phyloP scores from a whole-genome alignment of 257 asterid species.

The Datura wrightii region DNA sequence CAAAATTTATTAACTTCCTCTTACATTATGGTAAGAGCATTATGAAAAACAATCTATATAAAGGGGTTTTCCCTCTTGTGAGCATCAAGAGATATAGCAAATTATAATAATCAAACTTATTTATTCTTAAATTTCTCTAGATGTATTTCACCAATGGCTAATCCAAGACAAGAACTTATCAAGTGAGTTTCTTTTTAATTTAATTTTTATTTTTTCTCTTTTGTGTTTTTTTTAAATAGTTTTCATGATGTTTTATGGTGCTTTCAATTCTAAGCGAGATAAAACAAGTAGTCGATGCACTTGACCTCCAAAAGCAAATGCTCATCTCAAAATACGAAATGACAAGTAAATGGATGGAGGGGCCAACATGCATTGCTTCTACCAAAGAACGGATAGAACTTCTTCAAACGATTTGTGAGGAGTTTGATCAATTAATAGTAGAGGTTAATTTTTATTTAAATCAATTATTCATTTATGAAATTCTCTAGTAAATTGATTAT shows the following conservation, averaged over 20 bases:
- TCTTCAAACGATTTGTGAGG: neutral
- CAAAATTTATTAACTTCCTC: too few species aligned
- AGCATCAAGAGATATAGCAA: too few species aligned
- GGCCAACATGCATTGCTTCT: neutral
- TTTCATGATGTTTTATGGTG: neutral
- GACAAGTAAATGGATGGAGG: neutral
- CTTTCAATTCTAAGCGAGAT: neutral
- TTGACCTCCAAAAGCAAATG: neutral
- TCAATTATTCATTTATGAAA: neutral
- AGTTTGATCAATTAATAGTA: neutral
- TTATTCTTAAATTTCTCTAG: neutral
- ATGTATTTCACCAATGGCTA: neutral
- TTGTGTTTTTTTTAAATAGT: neutral
- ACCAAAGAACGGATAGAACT: neutral
- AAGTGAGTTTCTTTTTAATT: too few species aligned
- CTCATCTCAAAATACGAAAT: neutral
- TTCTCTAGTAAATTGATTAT: neutral
- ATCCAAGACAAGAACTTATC: neutral
- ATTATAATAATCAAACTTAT: neutral
- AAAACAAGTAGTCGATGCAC: neutral
- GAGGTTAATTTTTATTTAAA: neutral
- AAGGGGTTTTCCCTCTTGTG: neutral
- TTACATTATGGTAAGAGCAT: neutral
- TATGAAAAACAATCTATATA: too few species aligned
- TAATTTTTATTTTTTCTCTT: neutral